Evolutionary conservation across 2,329 filamentous ascomycete species (phyloP).

Genomic region (Cryoendolithus antarcticus): DNA sequence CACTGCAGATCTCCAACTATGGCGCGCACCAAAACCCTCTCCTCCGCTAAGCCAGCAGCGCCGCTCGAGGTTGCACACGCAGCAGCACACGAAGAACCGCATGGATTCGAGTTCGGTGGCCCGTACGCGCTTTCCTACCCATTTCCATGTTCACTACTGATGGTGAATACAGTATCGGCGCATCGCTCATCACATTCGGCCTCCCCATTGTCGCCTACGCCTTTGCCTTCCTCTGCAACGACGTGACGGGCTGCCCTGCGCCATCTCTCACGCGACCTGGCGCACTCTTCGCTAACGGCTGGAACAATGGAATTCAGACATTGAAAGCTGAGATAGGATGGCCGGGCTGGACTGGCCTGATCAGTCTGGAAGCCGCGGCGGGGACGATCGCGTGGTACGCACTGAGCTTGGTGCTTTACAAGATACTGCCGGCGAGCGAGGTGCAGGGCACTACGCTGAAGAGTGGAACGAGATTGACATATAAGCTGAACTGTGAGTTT

Average conservation of each 20-base stretch:
- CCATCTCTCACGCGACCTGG: slow-evolving; percentile 65
- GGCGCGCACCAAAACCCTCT: no score
- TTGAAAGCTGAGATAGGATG: slow-evolving; percentile 74
- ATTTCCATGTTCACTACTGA: slow-evolving; percentile 2
- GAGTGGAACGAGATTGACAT: slow-evolving; percentile 63
- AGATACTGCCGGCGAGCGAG: slow-evolving; percentile 62
- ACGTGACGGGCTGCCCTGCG: slow-evolving; percentile 79
- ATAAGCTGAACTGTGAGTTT: slow-evolving; percentile 52
- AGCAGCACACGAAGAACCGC: slow-evolving; percentile 2
- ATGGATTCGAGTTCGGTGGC: slow-evolving; percentile 33
- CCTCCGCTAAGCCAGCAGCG: no score
- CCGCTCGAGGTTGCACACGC: no score
- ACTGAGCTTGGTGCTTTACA: slow-evolving; percentile 61
- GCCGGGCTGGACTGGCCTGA: slow-evolving; percentile 62
- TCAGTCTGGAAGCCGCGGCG: slow-evolving; percentile 55
- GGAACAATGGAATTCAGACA: slow-evolving; percentile 44
- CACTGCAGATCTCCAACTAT: no score
- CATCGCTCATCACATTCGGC: slow-evolving; percentile 63
- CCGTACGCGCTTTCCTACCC: slow-evolving; percentile 26
- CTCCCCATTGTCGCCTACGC: slow-evolving; percentile 69
- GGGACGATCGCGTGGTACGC: slow-evolving; percentile 67
- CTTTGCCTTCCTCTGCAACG: slow-evolving; percentile 80
- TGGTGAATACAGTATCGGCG: slow-evolving; percentile 50
- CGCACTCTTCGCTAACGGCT: slow-evolving; percentile 38
- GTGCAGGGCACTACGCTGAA: slow-evolving; percentile 57